phyloP scores from a whole-genome alignment of 371 early-diverging fungal species.

The Actinomucor elegans region DNA sequence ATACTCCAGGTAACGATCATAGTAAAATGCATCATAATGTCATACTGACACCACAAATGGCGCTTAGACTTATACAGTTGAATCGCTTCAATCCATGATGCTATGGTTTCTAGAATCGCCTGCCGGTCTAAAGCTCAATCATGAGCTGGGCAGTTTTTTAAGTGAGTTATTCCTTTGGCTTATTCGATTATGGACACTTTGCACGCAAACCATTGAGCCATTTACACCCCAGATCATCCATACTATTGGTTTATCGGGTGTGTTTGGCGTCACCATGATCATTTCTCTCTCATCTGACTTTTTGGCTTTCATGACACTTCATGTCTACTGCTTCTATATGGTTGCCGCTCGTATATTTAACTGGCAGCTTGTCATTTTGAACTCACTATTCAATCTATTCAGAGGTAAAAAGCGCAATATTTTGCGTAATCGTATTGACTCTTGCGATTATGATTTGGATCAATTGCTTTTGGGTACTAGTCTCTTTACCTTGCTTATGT shows the following conservation, averaged over 20 bases:
- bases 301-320: constrained; percentile 79
- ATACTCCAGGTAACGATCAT: constrained; percentile 50
- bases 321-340: constrained; percentile 92
- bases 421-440: constrained; percentile 91
- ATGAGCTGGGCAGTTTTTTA: constrained; percentile 83
- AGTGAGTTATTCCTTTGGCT: constrained; percentile 95
- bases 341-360: constrained; percentile 90
- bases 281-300: constrained; percentile 83
- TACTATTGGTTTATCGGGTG: constrained; percentile 76
- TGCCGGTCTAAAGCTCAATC: constrained; percentile 95
- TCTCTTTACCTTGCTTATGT: constrained; percentile 88
- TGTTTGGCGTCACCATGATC: constrained; percentile 85
- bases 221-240: constrained; percentile 67
- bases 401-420: constrained; percentile 91
- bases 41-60: no score
- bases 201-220: constrained; percentile 55
- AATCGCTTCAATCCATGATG: constrained; percentile 71
- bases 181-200: constrained; percentile 81
- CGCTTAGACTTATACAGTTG: constrained; percentile 60
- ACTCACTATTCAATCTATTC: constrained; percentile 89
- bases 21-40: background rate
- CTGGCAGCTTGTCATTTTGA: constrained; percentile 85
- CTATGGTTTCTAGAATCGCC: constrained; percentile 94
- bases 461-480: constrained; percentile 95
- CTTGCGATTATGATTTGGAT: constrained; percentile 92